phyloP scores from a whole-genome alignment of 2,329 filamentous ascomycete species.

The Trichophyton mentagrophytes region DNA sequence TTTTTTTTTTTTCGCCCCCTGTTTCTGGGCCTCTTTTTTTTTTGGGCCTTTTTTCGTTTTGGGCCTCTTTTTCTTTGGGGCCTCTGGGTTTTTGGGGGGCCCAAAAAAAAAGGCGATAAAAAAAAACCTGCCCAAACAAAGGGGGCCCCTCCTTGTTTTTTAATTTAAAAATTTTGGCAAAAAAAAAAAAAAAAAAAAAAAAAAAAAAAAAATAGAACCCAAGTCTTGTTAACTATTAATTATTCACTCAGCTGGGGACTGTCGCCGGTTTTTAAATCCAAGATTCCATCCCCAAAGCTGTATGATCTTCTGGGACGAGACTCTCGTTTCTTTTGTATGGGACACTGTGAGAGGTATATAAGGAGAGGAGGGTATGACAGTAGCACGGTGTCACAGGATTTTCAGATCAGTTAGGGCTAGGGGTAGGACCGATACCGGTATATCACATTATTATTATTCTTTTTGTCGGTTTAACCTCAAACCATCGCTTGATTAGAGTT shows the following conservation, averaged over 20 bases:
- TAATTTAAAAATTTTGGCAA: too few species aligned
- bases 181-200: too few species aligned
- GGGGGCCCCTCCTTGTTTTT: too few species aligned
- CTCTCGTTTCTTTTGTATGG: not conserved
- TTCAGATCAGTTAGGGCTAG: not conserved
- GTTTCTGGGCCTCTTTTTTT: too few species aligned
- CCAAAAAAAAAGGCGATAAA: too few species aligned
- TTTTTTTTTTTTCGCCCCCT: too few species aligned
- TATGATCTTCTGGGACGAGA: not conserved
- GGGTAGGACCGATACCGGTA: not conserved
- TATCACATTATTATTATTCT: not conserved
- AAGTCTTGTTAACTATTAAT: too few species aligned
- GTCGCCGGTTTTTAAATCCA: not conserved
- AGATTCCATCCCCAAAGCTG: not conserved
- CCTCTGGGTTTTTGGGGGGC: too few species aligned
- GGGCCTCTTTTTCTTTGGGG: too few species aligned
- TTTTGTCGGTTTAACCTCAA: not conserved
- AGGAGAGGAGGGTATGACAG: not conserved
- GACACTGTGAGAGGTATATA: not conserved
- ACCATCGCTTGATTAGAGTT: not conserved
- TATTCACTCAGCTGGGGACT: not conserved
- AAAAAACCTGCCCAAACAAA: too few species aligned
- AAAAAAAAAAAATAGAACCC: too few species aligned
- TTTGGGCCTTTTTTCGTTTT: too few species aligned
- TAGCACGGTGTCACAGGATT: not conserved